A percentile compares a stretch with the other conserved stretches of the same genome.
Conservation (phyloP, 1,139 yeast species). For the Geotrichum australiense region DNA sequence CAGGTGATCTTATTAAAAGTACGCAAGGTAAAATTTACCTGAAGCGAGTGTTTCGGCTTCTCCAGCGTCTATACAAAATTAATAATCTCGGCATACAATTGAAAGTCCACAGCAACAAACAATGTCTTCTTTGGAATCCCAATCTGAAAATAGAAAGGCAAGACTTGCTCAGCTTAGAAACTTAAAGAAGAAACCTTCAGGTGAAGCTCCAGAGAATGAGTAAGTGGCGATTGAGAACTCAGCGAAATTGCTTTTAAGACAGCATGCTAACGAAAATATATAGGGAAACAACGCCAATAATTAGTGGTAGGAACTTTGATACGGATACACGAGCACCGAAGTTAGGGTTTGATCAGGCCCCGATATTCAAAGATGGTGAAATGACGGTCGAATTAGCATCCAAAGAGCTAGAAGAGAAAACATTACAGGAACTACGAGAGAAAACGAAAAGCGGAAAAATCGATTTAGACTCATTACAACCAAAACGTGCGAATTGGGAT, state of each 20-base stretch:
- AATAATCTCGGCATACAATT: no score
- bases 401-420: slow-evolving; percentile 30
- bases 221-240: slow-evolving; percentile 1
- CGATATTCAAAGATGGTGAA: slow-evolving; percentile 25
- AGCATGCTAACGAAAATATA: neutral
- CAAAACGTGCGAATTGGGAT: slow-evolving; percentile 35
- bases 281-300: slow-evolving; percentile 15
- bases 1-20: no score
- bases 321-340: slow-evolving; percentile 30
- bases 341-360: slow-evolving; percentile 34
- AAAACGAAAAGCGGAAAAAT: slow-evolving; percentile 20
- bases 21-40: no score
- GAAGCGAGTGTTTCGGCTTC: no score
- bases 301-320: slow-evolving; percentile 34
- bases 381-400: slow-evolving; percentile 37
- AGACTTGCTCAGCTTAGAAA: slow-evolving; percentile 36
- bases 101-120: no score
- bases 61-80: no score
- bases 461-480: slow-evolving; percentile 27
- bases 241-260: slow-evolving; percentile 1
- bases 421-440: slow-evolving; percentile 25
- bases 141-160: slow-evolving; percentile 36
- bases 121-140: slow-evolving; percentile 35
- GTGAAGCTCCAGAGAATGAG: slow-evolving; percentile 10
- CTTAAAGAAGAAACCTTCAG: slow-evolving; percentile 28